Evolutionary conservation across 805 yeast species (phyloP).

Genomic region (Candida pseudoglaebosa): DNA sequence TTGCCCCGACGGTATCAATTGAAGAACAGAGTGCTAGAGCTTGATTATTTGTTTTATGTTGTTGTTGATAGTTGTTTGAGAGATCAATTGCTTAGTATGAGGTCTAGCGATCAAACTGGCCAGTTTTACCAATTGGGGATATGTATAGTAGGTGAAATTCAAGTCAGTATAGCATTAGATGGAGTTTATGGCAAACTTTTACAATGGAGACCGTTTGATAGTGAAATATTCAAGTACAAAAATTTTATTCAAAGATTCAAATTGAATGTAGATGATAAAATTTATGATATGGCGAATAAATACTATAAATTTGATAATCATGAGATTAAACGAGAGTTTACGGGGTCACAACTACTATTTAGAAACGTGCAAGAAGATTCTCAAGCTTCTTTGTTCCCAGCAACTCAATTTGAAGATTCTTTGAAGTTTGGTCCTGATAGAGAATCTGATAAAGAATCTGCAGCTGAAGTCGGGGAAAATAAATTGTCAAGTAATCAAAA

Average conservation of each 20-base stretch:
- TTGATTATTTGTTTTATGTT: constrained; percentile 3
- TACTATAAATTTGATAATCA: neutral
- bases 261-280: neutral
- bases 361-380: constrained; percentile 2
- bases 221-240: neutral
- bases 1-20: constrained; percentile 1
- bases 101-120: neutral
- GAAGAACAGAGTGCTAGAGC: neutral
- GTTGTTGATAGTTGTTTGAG: neutral
- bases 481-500: no score
- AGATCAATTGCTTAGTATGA: constrained; percentile 1
- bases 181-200: constrained; percentile 3
- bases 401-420: constrained; percentile 2
- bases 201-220: neutral
- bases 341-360: constrained; percentile 2
- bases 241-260: neutral
- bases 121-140: constrained; percentile 1
- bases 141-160: neutral
- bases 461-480: no score
- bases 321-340: neutral
- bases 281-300: neutral
- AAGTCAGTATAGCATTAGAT: constrained; percentile 3
- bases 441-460: no score
- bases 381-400: constrained; percentile 3
- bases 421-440: no score